phyloP scores from a whole-genome alignment of 176 grass and related monocot genomes.

The Metroxylon sagu region DNA sequence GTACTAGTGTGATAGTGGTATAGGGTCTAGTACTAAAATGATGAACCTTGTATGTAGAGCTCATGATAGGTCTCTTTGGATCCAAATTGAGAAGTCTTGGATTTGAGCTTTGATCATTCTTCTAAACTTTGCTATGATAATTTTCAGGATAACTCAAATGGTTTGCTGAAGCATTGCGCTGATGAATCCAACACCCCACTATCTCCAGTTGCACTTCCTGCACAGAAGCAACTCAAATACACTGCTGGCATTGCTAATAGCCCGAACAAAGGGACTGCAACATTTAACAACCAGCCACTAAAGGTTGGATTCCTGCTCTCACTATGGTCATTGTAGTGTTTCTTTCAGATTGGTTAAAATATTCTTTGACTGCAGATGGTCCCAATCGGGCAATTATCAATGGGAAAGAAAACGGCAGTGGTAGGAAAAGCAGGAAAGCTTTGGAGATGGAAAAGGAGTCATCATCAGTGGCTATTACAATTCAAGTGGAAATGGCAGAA shows the following conservation, averaged over 20 bases:
- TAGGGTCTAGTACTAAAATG: too few species aligned
- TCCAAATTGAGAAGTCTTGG: too few species aligned
- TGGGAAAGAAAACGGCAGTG: conserved; percentile 60
- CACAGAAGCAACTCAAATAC: conserved; percentile 97
- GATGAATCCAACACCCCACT: conserved; percentile 55
- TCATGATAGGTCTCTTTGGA: too few species aligned
- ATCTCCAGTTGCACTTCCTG: conserved; percentile 81
- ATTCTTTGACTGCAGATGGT: conserved; percentile 53
- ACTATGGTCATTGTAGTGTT: not conserved
- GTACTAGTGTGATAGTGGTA: too few species aligned
- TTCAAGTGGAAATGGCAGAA: conserved; percentile 99
- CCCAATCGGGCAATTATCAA: conserved; percentile 56
- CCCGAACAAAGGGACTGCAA: conserved; percentile 45
- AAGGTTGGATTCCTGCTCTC: conserved; percentile 40
- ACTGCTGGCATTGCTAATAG: conserved; percentile 87
- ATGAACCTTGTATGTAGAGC: too few species aligned
- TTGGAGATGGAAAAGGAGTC: conserved; percentile 99
- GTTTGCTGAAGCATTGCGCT: conserved; percentile 49
- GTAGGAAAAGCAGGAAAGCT: conserved; percentile 78
- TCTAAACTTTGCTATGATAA: conserved; percentile 1
- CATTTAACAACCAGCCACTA: conserved; percentile 56
- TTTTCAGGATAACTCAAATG: conserved; percentile 65
- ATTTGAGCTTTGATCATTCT: too few species aligned
- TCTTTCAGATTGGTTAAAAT: conserved; percentile 5
- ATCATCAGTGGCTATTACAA: conserved; percentile 91